Evolutionary conservation across 345 rosid species (phyloP).

Genomic region (Eucalyptus marginata): DNA sequence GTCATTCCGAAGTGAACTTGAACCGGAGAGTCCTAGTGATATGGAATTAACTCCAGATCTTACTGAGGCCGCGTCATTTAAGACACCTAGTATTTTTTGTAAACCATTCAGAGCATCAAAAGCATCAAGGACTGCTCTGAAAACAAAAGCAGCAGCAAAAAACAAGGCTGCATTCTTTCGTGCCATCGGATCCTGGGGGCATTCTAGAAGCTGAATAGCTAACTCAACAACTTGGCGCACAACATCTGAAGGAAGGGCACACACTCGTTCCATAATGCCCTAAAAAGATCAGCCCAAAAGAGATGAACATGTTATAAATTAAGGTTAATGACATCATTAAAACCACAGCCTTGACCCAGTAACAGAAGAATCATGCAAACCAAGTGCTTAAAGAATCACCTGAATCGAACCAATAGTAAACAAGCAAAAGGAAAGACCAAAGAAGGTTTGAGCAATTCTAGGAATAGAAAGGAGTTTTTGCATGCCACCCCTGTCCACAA

Average conservation of each 20-base stretch:
- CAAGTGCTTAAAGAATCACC: slow-evolving; percentile 23
- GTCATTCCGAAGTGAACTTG: slow-evolving; percentile 52
- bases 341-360: neutral
- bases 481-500: slow-evolving; percentile 95
- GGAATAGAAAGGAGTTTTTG: slow-evolving; percentile 89
- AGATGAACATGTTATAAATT: neutral
- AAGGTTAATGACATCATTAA: neutral
- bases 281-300: slow-evolving; percentile 8
- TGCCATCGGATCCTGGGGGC: slow-evolving; percentile 85
- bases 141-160: slow-evolving; percentile 94
- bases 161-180: slow-evolving; percentile 88
- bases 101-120: slow-evolving; percentile 87
- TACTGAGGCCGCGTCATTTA: slow-evolving; percentile 79
- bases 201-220: slow-evolving; percentile 81
- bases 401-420: slow-evolving; percentile 88
- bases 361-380: neutral
- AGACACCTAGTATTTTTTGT: slow-evolving; percentile 66
- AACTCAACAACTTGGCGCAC: slow-evolving; percentile 78
- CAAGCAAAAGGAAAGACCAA: slow-evolving; percentile 92
- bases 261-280: slow-evolving; percentile 99
- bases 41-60: slow-evolving; percentile 82
- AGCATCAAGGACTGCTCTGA: slow-evolving; percentile 94
- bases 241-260: slow-evolving; percentile 82
- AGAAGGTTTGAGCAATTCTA: slow-evolving; percentile 54
- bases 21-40: slow-evolving; percentile 24